Evolutionary conservation across 495 filamentous ascomycete species (phyloP).

Genomic region (Polyplosphaeria fusca): DNA sequence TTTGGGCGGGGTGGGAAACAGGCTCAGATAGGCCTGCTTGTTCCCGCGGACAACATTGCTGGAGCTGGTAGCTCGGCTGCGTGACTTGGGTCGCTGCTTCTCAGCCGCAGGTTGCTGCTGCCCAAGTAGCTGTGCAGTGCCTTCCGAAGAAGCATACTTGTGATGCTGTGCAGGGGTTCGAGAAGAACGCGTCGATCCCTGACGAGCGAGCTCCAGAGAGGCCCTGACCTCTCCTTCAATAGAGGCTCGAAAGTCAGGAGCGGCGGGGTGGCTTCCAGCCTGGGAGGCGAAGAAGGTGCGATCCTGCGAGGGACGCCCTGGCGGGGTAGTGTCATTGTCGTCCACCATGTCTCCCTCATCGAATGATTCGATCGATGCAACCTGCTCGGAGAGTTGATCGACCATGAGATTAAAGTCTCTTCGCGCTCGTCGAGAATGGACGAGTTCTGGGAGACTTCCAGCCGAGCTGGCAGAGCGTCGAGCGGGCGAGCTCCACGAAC

Average conservation of each 20-base stretch:
- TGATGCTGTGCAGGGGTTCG: conserved; percentile 12
- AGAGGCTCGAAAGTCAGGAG: background rate
- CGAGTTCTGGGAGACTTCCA: conserved; percentile 56
- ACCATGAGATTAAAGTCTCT: conserved; percentile 26
- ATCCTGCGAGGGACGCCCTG: conserved; percentile 4
- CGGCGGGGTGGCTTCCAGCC: conserved; percentile 7
- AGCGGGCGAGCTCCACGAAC: conserved; percentile 45
- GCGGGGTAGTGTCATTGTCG: conserved; percentile 22
- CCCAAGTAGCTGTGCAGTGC: conserved; percentile 22
- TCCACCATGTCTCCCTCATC: conserved; percentile 13
- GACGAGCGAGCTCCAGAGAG: conserved; percentile 24
- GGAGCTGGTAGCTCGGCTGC: conserved; percentile 18
- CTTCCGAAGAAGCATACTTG: conserved; percentile 24
- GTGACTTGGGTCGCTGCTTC: conserved; percentile 2
- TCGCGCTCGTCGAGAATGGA: conserved; percentile 42
- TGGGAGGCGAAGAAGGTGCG: conserved; percentile 24
- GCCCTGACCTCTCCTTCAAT: conserved; percentile 21
- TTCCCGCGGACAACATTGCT: conserved; percentile 14
- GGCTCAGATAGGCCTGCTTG: conserved; percentile 18
- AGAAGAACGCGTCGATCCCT: conserved; percentile 10
- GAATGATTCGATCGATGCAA: conserved; percentile 22
- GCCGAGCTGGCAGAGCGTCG: conserved; percentile 56
- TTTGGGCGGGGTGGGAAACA: conserved; percentile 26
- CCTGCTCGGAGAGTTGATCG: conserved; percentile 32
- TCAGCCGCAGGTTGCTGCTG: background rate